Conservation (phyloP, 768 basidiomycete species). For the Psilocybe cubensis region DNA sequence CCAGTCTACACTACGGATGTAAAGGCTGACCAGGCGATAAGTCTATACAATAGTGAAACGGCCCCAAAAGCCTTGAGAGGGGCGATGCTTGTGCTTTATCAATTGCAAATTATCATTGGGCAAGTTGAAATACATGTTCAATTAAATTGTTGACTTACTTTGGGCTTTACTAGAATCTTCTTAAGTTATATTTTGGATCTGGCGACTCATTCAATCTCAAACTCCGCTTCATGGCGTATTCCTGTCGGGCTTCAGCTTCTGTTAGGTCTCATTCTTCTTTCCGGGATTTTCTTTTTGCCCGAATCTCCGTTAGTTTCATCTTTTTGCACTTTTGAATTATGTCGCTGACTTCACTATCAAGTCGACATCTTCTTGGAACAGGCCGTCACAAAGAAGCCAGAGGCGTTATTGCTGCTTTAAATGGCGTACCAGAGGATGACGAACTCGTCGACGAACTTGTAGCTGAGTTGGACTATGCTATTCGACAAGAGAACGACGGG, state of each 20-base stretch:
- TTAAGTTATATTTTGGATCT: slow-evolving; percentile 73
- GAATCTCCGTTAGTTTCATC: slow-evolving; percentile 68
- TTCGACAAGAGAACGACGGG: slow-evolving; percentile 76
- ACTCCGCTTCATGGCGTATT: slow-evolving; percentile 72
- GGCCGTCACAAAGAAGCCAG: slow-evolving; percentile 58
- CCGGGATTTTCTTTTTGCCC: slow-evolving; percentile 75
- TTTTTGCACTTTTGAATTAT: background rate
- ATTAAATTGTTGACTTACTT: background rate
- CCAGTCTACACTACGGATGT: background rate
- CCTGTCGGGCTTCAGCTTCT: slow-evolving; percentile 77
- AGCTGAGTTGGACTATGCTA: slow-evolving; percentile 66
- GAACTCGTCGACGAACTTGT: slow-evolving; percentile 60
- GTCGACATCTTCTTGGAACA: slow-evolving; percentile 71
- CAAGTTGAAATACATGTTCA: slow-evolving; percentile 31
- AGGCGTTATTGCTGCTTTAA: slow-evolving; percentile 65
- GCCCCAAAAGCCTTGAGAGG: slow-evolving; percentile 78
- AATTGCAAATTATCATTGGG: slow-evolving; percentile 78
- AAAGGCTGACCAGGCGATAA: slow-evolving; percentile 26
- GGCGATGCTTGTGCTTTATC: slow-evolving; percentile 71
- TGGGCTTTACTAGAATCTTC: slow-evolving; percentile 53
- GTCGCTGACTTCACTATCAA: slow-evolving; percentile 23
- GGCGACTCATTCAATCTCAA: slow-evolving; percentile 57
- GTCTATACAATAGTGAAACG: slow-evolving; percentile 80
- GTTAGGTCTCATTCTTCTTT: slow-evolving; percentile 69
- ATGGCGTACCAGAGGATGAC: slow-evolving; percentile 63